Percentiles rank a stretch among this genome's conserved stretches.
Conservation (phyloP, 2,329 filamentous ascomycete genomes). For the Talaromyces albobiverticillius region DNA sequence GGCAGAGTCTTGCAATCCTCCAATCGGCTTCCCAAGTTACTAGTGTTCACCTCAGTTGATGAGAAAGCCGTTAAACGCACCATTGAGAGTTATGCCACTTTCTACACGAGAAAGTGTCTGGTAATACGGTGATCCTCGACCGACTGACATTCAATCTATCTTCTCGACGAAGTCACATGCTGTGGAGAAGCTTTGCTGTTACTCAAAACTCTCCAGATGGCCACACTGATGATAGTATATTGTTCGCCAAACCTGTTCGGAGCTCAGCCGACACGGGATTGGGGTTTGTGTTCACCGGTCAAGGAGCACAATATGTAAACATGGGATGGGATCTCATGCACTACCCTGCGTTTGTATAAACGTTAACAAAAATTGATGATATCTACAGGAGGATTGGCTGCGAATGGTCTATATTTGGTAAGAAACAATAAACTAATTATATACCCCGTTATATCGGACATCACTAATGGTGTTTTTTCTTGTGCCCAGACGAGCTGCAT, state of each 20-base stretch:
- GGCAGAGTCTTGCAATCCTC: too few species aligned
- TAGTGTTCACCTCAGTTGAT: too few species aligned
- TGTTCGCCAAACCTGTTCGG: background rate
- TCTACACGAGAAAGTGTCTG: too few species aligned
- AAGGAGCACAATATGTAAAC: slow-evolving; percentile 42
- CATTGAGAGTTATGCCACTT: too few species aligned
- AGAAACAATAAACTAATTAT: too few species aligned
- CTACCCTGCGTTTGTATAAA: slow-evolving; percentile 15
- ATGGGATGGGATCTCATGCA: slow-evolving; percentile 41
- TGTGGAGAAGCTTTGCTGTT: slow-evolving; percentile 12
- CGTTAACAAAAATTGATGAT: slow-evolving; percentile 13
- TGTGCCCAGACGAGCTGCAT: slow-evolving; percentile 22
- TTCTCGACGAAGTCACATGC: background rate
- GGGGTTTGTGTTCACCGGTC: slow-evolving; percentile 40
- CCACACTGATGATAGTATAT: background rate
- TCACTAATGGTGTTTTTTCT: too few species aligned
- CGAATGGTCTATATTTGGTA: slow-evolving; percentile 28
- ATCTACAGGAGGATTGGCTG: slow-evolving; percentile 18
- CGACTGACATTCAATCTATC: too few species aligned
- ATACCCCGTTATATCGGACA: too few species aligned
- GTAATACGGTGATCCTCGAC: too few species aligned
- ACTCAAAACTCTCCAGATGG: background rate
- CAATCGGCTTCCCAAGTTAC: too few species aligned
- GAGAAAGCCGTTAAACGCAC: too few species aligned
- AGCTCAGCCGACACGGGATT: background rate